Conservation (phyloP, 768 basidiomycete genomes). For the Lactarius vividus region DNA sequence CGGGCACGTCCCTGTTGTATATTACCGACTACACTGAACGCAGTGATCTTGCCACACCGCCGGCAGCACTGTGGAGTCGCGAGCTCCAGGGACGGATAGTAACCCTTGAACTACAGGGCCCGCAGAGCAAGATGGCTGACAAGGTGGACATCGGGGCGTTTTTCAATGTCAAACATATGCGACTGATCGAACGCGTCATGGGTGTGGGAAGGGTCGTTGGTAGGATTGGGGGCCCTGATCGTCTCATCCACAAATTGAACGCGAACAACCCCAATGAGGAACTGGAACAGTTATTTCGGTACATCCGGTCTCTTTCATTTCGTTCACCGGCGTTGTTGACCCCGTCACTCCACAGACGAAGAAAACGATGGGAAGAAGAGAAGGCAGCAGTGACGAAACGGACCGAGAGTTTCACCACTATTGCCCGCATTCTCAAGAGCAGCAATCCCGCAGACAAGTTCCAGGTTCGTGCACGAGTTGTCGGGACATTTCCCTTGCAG, state of each 20-base stretch:
- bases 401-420: slow-evolving; percentile 16
- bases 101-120: slow-evolving; percentile 22
- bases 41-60: slow-evolving; percentile 19
- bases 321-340: not conserved
- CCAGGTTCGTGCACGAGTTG: slow-evolving; percentile 23
- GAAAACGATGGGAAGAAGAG: slow-evolving; percentile 11
- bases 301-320: not conserved
- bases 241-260: slow-evolving; percentile 25
- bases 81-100: slow-evolving; percentile 15
- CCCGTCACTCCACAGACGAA: slow-evolving; percentile 10
- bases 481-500: slow-evolving; percentile 21
- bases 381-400: not conserved
- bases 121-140: slow-evolving; percentile 24
- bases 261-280: slow-evolving; percentile 18
- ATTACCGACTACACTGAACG: slow-evolving; percentile 27
- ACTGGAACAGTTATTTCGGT: slow-evolving; percentile 18
- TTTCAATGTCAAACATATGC: slow-evolving; percentile 25
- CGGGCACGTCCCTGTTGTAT: slow-evolving; percentile 17
- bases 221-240: slow-evolving; percentile 25
- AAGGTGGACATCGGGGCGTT: slow-evolving; percentile 18
- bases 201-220: slow-evolving; percentile 19
- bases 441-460: slow-evolving; percentile 14
- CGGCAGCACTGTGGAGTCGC: slow-evolving; percentile 12
- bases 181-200: slow-evolving; percentile 18
- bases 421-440: slow-evolving; percentile 13